These are phyloP conservation scores for Apiospora koreana DNA, from an alignment of 2,329 filamentous ascomycete genomes.

Conservation along the genomic window DNA sequence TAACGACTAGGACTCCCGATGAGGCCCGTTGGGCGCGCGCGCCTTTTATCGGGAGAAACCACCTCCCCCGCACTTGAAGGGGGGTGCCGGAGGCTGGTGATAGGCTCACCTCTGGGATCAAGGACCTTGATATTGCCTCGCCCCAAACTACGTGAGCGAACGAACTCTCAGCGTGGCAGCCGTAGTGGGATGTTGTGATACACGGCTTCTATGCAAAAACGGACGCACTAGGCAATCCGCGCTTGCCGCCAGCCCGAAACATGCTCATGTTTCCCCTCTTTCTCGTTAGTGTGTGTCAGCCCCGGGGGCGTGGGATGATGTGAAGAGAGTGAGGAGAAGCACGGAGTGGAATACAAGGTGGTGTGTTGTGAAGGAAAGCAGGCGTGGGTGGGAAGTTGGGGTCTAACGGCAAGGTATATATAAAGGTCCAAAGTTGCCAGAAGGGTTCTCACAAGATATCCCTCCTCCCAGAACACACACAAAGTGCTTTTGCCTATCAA, in stretches of 20 bases:
- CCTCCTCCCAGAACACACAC: background rate
- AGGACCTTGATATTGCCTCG: background rate
- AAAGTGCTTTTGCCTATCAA: background rate
- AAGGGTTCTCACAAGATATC: slow-evolving; percentile 9
- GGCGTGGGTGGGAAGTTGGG: background rate
- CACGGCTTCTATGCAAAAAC: background rate
- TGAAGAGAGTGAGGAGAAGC: background rate
- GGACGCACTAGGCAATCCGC: background rate
- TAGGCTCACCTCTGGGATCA: background rate
- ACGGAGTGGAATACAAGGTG: background rate
- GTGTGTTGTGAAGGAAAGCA: too few relatives aligned
- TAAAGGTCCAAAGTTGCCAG: background rate
- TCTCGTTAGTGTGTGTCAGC: background rate
- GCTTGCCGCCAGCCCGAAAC: background rate
- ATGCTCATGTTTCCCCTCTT: background rate
- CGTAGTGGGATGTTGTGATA: background rate
- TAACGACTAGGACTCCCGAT: background rate
- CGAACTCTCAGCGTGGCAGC: background rate
- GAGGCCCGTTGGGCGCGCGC: background rate
- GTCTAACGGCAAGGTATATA: background rate
- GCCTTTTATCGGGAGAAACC: background rate
- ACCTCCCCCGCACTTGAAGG: slow-evolving; percentile 11
- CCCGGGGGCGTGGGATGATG: background rate
- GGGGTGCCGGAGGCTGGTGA: background rate
- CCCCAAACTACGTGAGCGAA: background rate